phyloP scores from a whole-genome alignment of 352 stramenopile genomes.

The Pythium volutum region DNA sequence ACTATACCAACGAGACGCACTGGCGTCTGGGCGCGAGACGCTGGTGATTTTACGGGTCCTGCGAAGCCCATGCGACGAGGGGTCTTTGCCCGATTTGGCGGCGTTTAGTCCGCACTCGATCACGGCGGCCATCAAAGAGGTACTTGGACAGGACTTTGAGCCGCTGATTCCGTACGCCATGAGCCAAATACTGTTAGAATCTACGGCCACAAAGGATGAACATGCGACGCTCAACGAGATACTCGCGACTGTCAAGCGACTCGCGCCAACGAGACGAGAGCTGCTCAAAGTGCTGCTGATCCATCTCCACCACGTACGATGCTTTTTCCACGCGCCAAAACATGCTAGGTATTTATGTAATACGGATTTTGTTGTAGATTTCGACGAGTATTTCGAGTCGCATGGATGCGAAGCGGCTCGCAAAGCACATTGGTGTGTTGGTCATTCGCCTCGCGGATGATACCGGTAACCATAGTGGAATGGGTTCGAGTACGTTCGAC shows the following conservation, averaged over 20 bases:
- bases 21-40: constrained; percentile 24
- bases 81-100: constrained; percentile 34
- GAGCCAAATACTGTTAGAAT: constrained; percentile 36
- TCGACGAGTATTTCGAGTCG: constrained; percentile 33
- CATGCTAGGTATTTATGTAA: too few relatives aligned
- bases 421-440: constrained; percentile 35
- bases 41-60: constrained; percentile 24
- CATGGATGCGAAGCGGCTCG: constrained; percentile 43
- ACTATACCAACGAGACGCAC: constrained; percentile 42
- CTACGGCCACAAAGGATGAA: constrained; percentile 1
- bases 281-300: constrained; percentile 49
- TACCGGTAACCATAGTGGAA: too few relatives aligned
- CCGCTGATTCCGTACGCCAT: constrained; percentile 39
- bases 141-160: constrained; percentile 36
- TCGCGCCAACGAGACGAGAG: constrained; percentile 34
- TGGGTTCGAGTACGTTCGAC: constrained; percentile 34
- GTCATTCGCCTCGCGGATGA: constrained; percentile 44
- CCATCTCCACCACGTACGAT: constrained; percentile 41
- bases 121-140: constrained; percentile 39
- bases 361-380: constrained; percentile 25
- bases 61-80: background rate
- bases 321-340: too few relatives aligned
- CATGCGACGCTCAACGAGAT: constrained; percentile 9
- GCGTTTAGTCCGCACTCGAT: constrained; percentile 46
- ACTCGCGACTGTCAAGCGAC: constrained; percentile 32